Conservation (phyloP, 108 stramenopile genomes). For the Parietichytrium sp. region DNA sequence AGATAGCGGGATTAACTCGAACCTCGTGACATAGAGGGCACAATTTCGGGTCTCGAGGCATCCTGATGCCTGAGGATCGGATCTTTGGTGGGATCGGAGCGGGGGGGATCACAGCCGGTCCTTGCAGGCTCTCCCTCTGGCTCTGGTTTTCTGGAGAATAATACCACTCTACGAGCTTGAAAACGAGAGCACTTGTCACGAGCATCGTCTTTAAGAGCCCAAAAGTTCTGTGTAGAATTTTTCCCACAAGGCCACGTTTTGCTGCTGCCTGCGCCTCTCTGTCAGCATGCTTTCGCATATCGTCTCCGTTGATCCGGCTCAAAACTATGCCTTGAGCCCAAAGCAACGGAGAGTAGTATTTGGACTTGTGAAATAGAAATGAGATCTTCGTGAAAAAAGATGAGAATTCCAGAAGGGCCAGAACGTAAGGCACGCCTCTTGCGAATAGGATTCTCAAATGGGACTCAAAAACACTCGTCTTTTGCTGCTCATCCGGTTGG, state of each 20-base stretch:
- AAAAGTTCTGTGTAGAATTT: neutral
- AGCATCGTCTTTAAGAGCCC: neutral
- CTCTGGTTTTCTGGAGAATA: conserved; percentile 31
- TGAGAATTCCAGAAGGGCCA: neutral
- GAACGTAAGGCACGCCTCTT: neutral
- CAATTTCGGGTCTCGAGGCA: conserved; percentile 1
- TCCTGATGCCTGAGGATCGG: neutral
- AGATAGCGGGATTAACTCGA: conserved; percentile 8
- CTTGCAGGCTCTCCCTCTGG: neutral
- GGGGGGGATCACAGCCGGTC: neutral
- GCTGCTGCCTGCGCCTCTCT: neutral
- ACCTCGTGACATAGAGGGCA: conserved; percentile 24
- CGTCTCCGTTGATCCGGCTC: neutral
- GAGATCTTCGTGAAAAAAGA: neutral
- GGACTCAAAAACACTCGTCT: neutral
- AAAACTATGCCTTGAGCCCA: conserved; percentile 12
- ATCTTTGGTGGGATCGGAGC: conserved; percentile 11
- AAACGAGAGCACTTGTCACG: neutral
- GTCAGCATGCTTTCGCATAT: too few relatives aligned
- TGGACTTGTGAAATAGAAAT: neutral
- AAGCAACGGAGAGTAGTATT: conserved; percentile 19
- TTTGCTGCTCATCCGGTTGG: neutral
- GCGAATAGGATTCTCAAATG: neutral
- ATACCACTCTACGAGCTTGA: conserved; percentile 33
- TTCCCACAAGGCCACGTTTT: neutral